These are phyloP conservation scores for Eucalyptus pumila DNA, from an alignment of 345 rosid genomes.

Conservation along the genomic window DNA sequence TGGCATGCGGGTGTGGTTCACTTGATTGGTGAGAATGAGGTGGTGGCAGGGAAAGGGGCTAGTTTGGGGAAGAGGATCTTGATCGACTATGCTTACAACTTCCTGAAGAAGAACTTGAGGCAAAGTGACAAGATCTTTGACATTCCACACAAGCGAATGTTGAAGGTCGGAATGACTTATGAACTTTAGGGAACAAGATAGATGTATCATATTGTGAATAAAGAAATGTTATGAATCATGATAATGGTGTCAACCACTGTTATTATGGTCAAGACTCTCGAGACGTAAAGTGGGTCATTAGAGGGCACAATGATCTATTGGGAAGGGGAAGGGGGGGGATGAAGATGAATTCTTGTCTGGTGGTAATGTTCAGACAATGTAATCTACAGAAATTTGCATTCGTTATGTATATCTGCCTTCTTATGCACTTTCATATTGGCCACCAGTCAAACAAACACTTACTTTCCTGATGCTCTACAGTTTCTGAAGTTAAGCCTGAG, in stretches of 20 bases:
- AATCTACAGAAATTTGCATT: not conserved
- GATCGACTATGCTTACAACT: conserved; percentile 27
- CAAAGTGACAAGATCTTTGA: conserved; percentile 21
- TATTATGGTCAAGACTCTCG: not conserved
- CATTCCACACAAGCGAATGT: conserved; percentile 31
- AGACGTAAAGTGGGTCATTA: not conserved
- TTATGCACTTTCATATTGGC: not conserved
- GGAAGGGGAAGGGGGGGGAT: not conserved
- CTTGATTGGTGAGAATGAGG: conserved; percentile 34
- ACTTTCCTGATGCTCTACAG: not conserved
- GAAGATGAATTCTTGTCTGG: not conserved
- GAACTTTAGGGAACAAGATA: conserved; percentile 7
- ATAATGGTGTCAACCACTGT: not conserved
- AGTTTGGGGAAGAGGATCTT: conserved; percentile 19
- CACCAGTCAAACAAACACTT: not conserved
- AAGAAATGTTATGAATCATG: not conserved
- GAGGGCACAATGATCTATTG: not conserved
- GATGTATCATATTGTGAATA: not conserved
- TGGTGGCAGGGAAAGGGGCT: conserved; percentile 19
- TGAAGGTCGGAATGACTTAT: conserved; percentile 54
- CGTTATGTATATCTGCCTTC: not conserved
- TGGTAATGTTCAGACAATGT: not conserved
- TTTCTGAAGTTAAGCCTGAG: not conserved
- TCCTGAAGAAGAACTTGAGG: conserved; percentile 28
- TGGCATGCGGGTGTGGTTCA: conserved; percentile 25